phyloP scores from a whole-genome alignment of 345 rosid genomes.

The Hibiscus mutabilis region DNA sequence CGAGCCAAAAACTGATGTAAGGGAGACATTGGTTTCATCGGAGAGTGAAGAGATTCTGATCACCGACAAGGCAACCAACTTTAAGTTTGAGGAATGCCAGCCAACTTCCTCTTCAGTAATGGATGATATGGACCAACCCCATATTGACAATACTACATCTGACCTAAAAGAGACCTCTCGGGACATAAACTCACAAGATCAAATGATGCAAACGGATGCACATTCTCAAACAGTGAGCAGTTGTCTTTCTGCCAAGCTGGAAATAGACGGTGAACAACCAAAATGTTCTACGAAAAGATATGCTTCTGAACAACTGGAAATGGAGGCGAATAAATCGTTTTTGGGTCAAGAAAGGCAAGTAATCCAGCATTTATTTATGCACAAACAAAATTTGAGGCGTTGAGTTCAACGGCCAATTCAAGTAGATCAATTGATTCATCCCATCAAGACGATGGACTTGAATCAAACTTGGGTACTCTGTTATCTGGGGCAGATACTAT shows the following conservation, averaged over 20 bases:
- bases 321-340: conserved; percentile 34
- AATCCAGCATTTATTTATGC: conserved; percentile 65
- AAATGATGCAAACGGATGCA: conserved; percentile 22
- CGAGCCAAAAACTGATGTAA: conserved; percentile 20
- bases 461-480: conserved; percentile 29
- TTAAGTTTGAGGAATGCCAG: conserved; percentile 22
- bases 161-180: conserved; percentile 31
- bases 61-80: conserved; percentile 26
- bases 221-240: conserved; percentile 22
- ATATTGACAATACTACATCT: conserved; percentile 27
- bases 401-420: conserved; percentile 41
- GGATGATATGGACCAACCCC: conserved; percentile 31
- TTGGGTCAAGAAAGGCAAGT: conserved; percentile 47
- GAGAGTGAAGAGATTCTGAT: conserved; percentile 37
- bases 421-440: conserved; percentile 28
- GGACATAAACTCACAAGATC: conserved; percentile 31
- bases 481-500: conserved; percentile 23
- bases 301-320: conserved; percentile 44
- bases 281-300: conserved; percentile 51
- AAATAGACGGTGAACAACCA: conserved; percentile 44
- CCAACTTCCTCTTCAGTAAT: conserved; percentile 16
- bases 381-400: conserved; percentile 75
- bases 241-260: conserved; percentile 27
- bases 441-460: conserved; percentile 33
- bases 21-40: conserved; percentile 23